Conservation (phyloP, 768 basidiomycete species). For the Galerina marginata region DNA sequence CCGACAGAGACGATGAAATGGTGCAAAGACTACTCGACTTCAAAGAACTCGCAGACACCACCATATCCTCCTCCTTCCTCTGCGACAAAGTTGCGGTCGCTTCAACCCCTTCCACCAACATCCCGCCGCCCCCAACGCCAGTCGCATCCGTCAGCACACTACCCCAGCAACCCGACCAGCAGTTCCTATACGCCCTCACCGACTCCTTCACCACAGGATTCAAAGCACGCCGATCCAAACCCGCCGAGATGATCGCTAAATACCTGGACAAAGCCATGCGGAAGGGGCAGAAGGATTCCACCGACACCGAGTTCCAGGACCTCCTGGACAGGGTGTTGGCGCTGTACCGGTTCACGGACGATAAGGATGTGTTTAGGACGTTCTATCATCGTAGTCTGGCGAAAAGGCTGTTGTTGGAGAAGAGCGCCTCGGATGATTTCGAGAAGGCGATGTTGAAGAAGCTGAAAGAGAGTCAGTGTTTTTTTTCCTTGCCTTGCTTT, state of each 20-base stretch:
- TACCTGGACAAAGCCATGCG: conserved; percentile 89
- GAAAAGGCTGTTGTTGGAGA: conserved; percentile 84
- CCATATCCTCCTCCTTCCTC: conserved; percentile 58
- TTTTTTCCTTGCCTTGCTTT: neutral
- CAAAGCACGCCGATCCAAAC: conserved; percentile 77
- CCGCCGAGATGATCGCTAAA: conserved; percentile 93
- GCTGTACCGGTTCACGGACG: conserved; percentile 86
- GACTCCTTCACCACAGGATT: conserved; percentile 81
- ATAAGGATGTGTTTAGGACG: conserved; percentile 92
- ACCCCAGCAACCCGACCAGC: conserved; percentile 47
- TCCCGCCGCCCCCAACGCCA: conserved; percentile 3
- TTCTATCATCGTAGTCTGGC: conserved; percentile 90
- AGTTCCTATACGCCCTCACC: conserved; percentile 68
- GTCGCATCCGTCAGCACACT: conserved; percentile 36
- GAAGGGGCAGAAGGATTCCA: conserved; percentile 75
- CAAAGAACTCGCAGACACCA: conserved; percentile 60
- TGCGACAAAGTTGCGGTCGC: conserved; percentile 36
- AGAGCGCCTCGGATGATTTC: conserved; percentile 86
- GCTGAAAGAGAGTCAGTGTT: conserved; percentile 70
- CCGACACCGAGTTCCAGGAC: conserved; percentile 65
- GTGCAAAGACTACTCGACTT: conserved; percentile 72
- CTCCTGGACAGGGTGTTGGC: conserved; percentile 69
- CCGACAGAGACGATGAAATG: conserved; percentile 74
- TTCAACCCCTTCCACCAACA: conserved; percentile 18
- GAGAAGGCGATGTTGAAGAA: conserved; percentile 86